phyloP scores from a whole-genome alignment of 139 green algal species.

The Raphidocelis subcapitata region DNA sequence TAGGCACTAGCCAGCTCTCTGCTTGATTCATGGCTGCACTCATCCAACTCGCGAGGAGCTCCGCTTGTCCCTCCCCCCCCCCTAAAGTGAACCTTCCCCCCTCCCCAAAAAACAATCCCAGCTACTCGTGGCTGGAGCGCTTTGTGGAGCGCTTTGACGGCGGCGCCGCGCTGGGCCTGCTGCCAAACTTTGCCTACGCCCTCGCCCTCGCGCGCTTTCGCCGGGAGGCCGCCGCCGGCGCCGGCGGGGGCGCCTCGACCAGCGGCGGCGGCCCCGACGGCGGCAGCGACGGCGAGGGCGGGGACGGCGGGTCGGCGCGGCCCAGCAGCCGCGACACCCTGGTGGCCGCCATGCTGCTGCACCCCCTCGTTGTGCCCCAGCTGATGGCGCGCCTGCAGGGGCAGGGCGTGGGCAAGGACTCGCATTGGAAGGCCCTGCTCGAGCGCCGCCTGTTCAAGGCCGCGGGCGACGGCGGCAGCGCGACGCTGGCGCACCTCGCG shows the following conservation, averaged over 20 bases:
- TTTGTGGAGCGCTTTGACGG: constrained; percentile 55
- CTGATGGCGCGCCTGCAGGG: constrained; percentile 66
- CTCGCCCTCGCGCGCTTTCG: constrained; percentile 60
- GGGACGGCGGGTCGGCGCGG: background rate
- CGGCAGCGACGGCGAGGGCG: background rate
- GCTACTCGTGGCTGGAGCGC: constrained; percentile 55
- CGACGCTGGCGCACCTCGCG: constrained; percentile 75
- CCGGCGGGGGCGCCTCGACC: background rate
- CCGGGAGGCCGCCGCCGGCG: constrained; percentile 15
- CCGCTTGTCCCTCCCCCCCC: too few species aligned
- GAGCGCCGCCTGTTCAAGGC: constrained; percentile 48
- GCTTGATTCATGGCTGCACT: too few species aligned
- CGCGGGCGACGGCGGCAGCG: constrained; percentile 48
- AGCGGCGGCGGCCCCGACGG: background rate
- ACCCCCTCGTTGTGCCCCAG: constrained; percentile 69
- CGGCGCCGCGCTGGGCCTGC: constrained; percentile 53
- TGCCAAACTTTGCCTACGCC: constrained; percentile 84
- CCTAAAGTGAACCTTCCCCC: too few species aligned
- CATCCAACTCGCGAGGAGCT: too few species aligned
- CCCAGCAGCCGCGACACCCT: constrained; percentile 42
- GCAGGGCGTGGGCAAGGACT: constrained; percentile 49
- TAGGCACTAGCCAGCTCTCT: background rate
- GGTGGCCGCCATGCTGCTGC: constrained; percentile 68
- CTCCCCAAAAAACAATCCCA: too few species aligned
- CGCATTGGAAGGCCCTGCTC: constrained; percentile 60